Percentiles rank a stretch among this genome's conserved stretches.
Evolutionary conservation across 768 basidiomycete species (phyloP).

Genomic region (Lepiota venenata): DNA sequence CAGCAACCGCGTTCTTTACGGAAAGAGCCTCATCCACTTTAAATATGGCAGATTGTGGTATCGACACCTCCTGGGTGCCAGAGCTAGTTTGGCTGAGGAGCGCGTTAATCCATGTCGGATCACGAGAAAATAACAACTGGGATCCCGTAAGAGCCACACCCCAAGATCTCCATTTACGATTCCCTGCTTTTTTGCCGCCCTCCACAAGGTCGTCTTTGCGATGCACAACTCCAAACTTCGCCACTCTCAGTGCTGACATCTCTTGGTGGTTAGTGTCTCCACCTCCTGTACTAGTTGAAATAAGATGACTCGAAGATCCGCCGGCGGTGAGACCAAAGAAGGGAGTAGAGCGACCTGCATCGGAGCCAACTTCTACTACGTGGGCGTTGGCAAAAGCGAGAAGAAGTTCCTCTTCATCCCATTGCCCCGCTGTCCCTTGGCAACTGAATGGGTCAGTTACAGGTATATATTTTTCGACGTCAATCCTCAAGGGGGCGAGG

Average conservation of each 20-base stretch:
- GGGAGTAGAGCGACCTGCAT: constrained; percentile 31
- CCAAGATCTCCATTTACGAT: constrained; percentile 87
- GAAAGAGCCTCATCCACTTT: constrained; percentile 87
- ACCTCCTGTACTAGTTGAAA: neutral
- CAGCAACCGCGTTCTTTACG: constrained; percentile 73
- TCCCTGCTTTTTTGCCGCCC: constrained; percentile 70
- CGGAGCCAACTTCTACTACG: constrained; percentile 52
- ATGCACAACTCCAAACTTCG: constrained; percentile 76
- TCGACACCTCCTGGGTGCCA: constrained; percentile 25
- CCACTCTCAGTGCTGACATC: constrained; percentile 57
- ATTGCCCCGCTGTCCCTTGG: constrained; percentile 60
- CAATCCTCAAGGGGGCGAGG: constrained; percentile 64
- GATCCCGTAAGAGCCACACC: constrained; percentile 85
- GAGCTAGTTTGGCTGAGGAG: constrained; percentile 16
- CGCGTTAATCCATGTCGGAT: constrained; percentile 45
- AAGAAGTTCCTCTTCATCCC: constrained; percentile 67
- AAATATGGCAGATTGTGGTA: constrained; percentile 41
- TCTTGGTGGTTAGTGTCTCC: constrained; percentile 21
- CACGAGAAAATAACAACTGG: constrained; percentile 88
- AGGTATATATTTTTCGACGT: constrained; percentile 58
- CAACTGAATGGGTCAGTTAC: constrained; percentile 62
- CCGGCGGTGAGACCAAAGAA: constrained; percentile 33
- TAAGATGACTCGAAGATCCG: constrained; percentile 10
- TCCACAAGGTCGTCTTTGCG: constrained; percentile 80
- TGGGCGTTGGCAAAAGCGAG: constrained; percentile 58